Evolutionary conservation across 2,329 filamentous ascomycete genomes (phyloP), one percentile per base, ranked within the genome.

Genomic region (Colletotrichum magnum): DNA sequence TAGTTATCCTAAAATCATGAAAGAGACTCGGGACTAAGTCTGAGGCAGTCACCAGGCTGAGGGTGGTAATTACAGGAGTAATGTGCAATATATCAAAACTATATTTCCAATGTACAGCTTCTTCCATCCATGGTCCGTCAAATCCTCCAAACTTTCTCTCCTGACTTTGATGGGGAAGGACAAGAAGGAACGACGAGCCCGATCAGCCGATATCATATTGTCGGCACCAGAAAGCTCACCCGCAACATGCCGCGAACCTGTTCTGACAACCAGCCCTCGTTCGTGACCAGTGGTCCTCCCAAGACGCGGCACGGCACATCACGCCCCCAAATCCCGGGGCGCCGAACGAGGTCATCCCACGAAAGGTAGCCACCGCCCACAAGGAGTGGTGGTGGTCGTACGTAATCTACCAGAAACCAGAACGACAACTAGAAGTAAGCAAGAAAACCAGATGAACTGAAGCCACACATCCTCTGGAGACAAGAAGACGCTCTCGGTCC

Each of bases 41-140:
- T 36, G 32, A 36, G 32, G 32, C 32, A 36, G 32, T 36, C 32
- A 36, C 32, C 32, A 10, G 32, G 32, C 10, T 36, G 9, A 36
- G 10, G 9, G 4, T 9, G 24, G 1, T 41, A 51, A 51, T 41
- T 60, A 51, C 58, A 60, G 45, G 28, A 48, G n/a, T 12, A 24
- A n/a, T 5, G 28, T 39, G 58, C 28, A 60, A 51, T 51, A 60
- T 51, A 41, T 41, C 32, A 60, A 39, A 50, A 43, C 15, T 43
- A 43, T 43, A 43, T 43, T 43, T 43, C 15, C 13, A n/a, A 15
- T 6, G 13, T 43, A 2, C 21, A 21, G 18, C 21, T 16, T n/a
- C 41, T 18, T 47, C n/a, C 16, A 2, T 1, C 18, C 24, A 9
- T 47, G 28, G 13, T 36, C 32, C 32, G 2, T 36, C 32, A 36